phyloP scores from a whole-genome alignment of 352 stramenopile genomes.

The Phytophthora sp. region DNA sequence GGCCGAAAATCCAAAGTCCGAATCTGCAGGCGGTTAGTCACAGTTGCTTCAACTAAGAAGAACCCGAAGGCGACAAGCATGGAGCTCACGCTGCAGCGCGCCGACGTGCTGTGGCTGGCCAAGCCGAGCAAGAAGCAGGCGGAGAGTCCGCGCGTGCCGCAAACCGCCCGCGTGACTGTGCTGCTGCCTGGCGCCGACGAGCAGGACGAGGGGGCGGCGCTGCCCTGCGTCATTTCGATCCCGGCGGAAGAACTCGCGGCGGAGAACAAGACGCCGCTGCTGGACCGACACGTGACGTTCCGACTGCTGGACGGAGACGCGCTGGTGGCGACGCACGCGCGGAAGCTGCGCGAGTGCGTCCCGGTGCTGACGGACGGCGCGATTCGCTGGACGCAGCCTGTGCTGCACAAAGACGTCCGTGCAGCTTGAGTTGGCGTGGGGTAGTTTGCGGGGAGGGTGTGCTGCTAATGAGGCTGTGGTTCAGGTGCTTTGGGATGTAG shows the following conservation, averaged over 20 bases:
- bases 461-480: neutral
- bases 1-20: no score
- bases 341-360: constrained; percentile 55
- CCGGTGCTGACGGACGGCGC: constrained; percentile 51
- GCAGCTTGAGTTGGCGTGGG: neutral
- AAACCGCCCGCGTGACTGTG: constrained; percentile 13
- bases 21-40: constrained; percentile 1
- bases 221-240: constrained; percentile 50
- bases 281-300: constrained; percentile 50
- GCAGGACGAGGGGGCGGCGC: constrained; percentile 16
- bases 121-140: constrained; percentile 18
- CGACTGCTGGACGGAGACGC: constrained; percentile 32
- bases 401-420: constrained; percentile 40
- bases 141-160: neutral
- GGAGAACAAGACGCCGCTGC: constrained; percentile 42
- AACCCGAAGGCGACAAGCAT: constrained; percentile 25
- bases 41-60: constrained; percentile 25
- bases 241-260: constrained; percentile 22
- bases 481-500: constrained; percentile 38
- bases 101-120: constrained; percentile 37
- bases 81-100: constrained; percentile 40
- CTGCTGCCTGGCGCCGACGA: constrained; percentile 17
- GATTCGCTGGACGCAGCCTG: constrained; percentile 46
- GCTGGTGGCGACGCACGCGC: constrained; percentile 37
- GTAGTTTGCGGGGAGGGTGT: no score